phyloP scores from a whole-genome alignment of 2,329 filamentous ascomycete genomes.

The Paramyrothecium roridum region DNA sequence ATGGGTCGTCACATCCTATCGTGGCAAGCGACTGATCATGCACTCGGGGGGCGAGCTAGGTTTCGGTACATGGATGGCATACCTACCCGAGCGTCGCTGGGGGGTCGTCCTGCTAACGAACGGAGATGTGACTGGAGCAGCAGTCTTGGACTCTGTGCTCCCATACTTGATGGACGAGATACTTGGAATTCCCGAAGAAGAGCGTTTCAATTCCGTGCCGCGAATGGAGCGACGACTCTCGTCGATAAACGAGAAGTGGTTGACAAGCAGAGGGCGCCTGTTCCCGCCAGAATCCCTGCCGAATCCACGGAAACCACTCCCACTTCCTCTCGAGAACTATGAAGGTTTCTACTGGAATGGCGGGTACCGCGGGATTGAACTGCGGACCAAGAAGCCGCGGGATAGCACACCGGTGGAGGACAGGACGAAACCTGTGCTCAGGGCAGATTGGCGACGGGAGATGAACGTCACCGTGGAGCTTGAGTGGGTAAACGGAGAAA shows the following conservation, averaged over 20 bases:
- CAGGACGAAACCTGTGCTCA: slow-evolving; percentile 4
- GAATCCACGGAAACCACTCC: background rate
- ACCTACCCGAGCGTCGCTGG: slow-evolving; percentile 12
- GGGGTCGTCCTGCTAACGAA: slow-evolving; percentile 14
- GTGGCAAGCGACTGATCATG: slow-evolving; percentile 8
- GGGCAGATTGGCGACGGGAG: background rate
- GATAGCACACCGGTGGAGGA: background rate
- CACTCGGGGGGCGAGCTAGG: slow-evolving; percentile 11
- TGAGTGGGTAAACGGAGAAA: slow-evolving; percentile 10
- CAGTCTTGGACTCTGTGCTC: slow-evolving; percentile 3
- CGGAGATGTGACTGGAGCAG: background rate
- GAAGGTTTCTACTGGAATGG: slow-evolving; percentile 29
- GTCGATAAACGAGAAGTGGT: background rate
- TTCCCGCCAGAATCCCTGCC: background rate
- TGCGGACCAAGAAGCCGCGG: slow-evolving; percentile 4
- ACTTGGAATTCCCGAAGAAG: slow-evolving; percentile 3
- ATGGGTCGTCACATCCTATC: slow-evolving; percentile 11
- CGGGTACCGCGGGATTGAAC: slow-evolving; percentile 6
- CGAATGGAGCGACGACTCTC: background rate
- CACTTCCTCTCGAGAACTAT: slow-evolving; percentile 26
- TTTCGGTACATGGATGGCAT: slow-evolving; percentile 13
- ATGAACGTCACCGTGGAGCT: slow-evolving; percentile 5
- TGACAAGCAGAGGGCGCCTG: background rate
- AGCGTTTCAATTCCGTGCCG: slow-evolving; percentile 5
- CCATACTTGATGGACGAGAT: slow-evolving; percentile 15